Base-by-base conservation (phyloP, 2,329 filamentous ascomycete species). In the Aspergillus neoniger region DNA sequence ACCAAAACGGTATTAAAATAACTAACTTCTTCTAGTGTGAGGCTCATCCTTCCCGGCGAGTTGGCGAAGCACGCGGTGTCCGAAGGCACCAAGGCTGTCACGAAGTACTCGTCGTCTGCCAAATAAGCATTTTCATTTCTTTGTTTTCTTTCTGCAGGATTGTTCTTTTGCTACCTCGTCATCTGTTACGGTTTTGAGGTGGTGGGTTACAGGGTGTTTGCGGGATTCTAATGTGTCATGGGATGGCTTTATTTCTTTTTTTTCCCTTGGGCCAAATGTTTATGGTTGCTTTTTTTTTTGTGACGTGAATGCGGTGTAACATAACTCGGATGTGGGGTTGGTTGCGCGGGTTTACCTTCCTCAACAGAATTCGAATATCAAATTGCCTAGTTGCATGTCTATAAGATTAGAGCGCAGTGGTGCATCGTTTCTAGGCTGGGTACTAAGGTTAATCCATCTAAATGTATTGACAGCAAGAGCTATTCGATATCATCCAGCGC, bases 91-190 rank as follows among this genome's bases (percentile, higher is more conserved):
- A 99, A 99, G 91, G 95, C 95, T 61, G 95, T 99, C 73, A 99
- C 95, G 86, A 99, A 99, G 89, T 99, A 98, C 88, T 98, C 94
- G 72, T 97, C 94, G 63, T 97, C 94, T 77, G 95, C 93, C 82
- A 99, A 98, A 92, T 98, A 96, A 87, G 82, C 75, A 74, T 74
- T 72, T 76, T 74, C 67, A 77, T 79, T 79, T 75, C 78, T 78
- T 82, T 86, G 25, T 78, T 78, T 78, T 81, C 74, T 80, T 81
- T 85, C 86, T 79, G 80, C 68, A 70, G 71, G 70, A 74, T 76
- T 77, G 76, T 79, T 72, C 70, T 74, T 71, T 75, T 70, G 67
- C 70, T 74, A 70, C 72, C 76, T 79, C 75, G 67, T 73, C 72
- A 74, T 76, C 75, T 72, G 67, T 72, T 71, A 70, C 71, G 76